phyloP scores from a whole-genome alignment of 2,329 filamentous ascomycete species.

The Bipolaris gigantea region DNA sequence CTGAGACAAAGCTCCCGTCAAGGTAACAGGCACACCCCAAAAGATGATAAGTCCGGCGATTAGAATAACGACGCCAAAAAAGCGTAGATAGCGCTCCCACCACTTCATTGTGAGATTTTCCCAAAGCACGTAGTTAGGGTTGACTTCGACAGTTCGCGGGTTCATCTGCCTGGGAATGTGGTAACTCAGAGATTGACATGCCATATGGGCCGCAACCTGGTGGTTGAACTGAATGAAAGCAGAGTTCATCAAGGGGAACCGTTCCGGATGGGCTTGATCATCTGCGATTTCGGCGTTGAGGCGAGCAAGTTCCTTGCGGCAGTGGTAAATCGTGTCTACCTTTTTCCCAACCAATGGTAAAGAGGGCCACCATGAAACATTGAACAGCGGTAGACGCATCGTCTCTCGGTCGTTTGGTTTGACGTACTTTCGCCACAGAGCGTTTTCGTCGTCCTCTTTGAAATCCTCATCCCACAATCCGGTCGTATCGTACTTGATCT shows the following conservation, averaged over 20 bases:
- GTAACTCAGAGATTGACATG: slow-evolving; percentile 87
- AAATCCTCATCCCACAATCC: slow-evolving; percentile 37
- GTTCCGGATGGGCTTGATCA: slow-evolving; percentile 82
- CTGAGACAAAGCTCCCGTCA: slow-evolving; percentile 81
- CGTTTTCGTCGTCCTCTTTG: slow-evolving; percentile 38
- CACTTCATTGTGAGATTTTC: slow-evolving; percentile 94
- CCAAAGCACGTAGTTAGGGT: slow-evolving; percentile 91
- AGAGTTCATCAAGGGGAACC: slow-evolving; percentile 90
- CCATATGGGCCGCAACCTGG: slow-evolving; percentile 97
- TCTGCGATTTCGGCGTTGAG: slow-evolving; percentile 90
- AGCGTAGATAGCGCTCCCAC: slow-evolving; percentile 85
- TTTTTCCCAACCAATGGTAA: slow-evolving; percentile 83
- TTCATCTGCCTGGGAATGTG: slow-evolving; percentile 93
- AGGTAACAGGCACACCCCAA: slow-evolving; percentile 89
- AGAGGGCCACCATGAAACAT: slow-evolving; percentile 69
- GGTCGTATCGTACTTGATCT: slow-evolving; percentile 36
- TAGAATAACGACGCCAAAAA: slow-evolving; percentile 63
- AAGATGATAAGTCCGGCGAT: slow-evolving; percentile 78
- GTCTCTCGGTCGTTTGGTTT: slow-evolving; percentile 81
- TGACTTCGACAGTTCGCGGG: slow-evolving; percentile 88
- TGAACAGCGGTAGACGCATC: slow-evolving; percentile 67
- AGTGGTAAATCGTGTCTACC: slow-evolving; percentile 93
- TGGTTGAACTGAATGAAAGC: slow-evolving; percentile 99
- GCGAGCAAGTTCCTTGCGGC: slow-evolving; percentile 80
- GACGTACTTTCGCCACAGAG: slow-evolving; percentile 81